Evolutionary conservation across 2,329 filamentous ascomycete species (phyloP).

Genomic region (Arthrobotrys conoides): DNA sequence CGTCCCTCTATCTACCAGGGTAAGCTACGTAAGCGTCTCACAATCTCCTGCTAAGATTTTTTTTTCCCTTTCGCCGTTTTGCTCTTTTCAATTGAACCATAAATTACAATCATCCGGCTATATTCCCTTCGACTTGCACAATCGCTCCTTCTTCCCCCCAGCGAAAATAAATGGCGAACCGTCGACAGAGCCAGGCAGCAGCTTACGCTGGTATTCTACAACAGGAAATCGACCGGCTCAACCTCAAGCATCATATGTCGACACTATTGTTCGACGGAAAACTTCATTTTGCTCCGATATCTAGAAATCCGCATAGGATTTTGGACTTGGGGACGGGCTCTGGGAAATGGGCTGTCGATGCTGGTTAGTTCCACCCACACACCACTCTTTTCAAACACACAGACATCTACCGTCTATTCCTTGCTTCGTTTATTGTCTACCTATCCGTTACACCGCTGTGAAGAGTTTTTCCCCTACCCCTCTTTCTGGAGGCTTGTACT

Average conservation of each 20-base stretch:
- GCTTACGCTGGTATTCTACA: conserved; percentile 54
- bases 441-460: conserved; percentile 35
- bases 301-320: conserved; percentile 65
- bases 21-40: conserved; percentile 51
- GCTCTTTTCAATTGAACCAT: conserved; percentile 46
- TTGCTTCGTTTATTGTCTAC: conserved; percentile 33
- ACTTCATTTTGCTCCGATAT: conserved; percentile 59
- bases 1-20: conserved; percentile 54
- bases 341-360: conserved; percentile 69
- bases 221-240: conserved; percentile 60
- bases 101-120: conserved; percentile 52
- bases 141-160: conserved; percentile 2
- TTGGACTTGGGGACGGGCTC: conserved; percentile 69
- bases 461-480: conserved; percentile 34
- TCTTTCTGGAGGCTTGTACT: conserved; percentile 41
- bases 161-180: conserved; percentile 35
- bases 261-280: conserved; percentile 59
- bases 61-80: conserved; percentile 1
- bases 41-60: conserved; percentile 14
- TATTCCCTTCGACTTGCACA: conserved; percentile 42
- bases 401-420: conserved; percentile 19
- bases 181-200: conserved; percentile 42
- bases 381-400: conserved; percentile 28
- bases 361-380: conserved; percentile 65
- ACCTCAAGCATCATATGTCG: conserved; percentile 58